Conservation (phyloP, 2,329 filamentous ascomycete species). For the Aspergillus vadensis region DNA sequence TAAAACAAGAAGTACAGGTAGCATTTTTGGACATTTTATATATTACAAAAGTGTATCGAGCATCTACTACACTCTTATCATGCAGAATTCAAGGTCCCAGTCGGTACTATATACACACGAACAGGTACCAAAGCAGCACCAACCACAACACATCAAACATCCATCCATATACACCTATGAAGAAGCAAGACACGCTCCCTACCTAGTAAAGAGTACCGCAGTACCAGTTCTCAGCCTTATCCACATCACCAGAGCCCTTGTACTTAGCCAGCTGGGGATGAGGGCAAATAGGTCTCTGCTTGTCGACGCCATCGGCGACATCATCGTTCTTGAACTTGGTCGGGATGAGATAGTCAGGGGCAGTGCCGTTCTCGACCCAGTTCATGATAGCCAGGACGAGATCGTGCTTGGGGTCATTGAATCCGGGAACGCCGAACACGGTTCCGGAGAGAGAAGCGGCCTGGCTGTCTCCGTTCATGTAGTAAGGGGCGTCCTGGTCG, state of each 20-base stretch:
- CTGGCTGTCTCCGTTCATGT: conserved; percentile 13
- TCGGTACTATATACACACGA: no score
- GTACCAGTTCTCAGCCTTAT: conserved; percentile 8
- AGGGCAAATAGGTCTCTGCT: conserved; percentile 5
- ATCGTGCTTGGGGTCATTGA: conserved; percentile 19
- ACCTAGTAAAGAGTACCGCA: conserved; percentile 3
- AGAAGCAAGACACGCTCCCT: no score
- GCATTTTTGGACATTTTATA: no score
- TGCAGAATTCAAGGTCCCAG: no score
- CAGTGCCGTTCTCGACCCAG: conserved; percentile 24
- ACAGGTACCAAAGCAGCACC: no score
- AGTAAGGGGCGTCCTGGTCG: conserved; percentile 9
- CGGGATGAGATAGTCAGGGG: conserved; percentile 18
- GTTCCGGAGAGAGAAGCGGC: not conserved
- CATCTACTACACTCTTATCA: no score
- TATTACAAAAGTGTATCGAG: no score
- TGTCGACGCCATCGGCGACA: conserved; percentile 2
- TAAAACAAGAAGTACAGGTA: no score
- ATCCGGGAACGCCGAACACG: conserved; percentile 12
- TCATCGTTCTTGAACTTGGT: conserved; percentile 17
- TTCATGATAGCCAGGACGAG: conserved; percentile 21
- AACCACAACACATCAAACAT: no score
- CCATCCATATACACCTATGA: no score
- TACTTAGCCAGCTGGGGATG: conserved; percentile 6
- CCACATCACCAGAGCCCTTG: conserved; percentile 3